Percentiles rank a stretch among this genome's conserved stretches.
Conservation (phyloP, 2,329 filamentous ascomycete species). For the Aotearoamyces nothofagi region DNA sequence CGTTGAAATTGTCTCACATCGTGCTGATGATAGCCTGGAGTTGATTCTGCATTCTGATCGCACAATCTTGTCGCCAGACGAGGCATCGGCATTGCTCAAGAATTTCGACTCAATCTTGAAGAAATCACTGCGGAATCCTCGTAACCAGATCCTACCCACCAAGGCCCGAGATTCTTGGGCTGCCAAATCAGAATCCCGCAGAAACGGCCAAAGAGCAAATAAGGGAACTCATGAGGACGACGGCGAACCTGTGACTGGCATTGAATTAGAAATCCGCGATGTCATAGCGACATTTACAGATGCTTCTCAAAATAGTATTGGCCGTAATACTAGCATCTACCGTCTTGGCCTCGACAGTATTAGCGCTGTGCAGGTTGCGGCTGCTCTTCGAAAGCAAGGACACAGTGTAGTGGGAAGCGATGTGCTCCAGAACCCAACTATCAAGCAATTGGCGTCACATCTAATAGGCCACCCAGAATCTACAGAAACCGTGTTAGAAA, state of each 20-base stretch:
- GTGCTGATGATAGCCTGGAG: constrained; percentile 32
- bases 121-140: constrained; percentile 13
- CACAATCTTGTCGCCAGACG: constrained; percentile 19
- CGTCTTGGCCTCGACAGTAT: constrained; percentile 87
- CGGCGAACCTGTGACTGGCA: constrained; percentile 6
- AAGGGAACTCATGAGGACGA: neutral
- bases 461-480: constrained; percentile 4
- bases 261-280: constrained; percentile 26
- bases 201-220: too few relatives aligned
- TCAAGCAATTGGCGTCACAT: constrained; percentile 19
- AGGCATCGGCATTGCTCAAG: constrained; percentile 9
- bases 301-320: constrained; percentile 32
- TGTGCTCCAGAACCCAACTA: constrained; percentile 48
- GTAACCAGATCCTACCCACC: constrained; percentile 10
- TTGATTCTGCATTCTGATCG: constrained; percentile 49
- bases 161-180: neutral
- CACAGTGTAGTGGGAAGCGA: constrained; percentile 50
- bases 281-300: constrained; percentile 37
- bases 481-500: constrained; percentile 1
- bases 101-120: constrained; percentile 12
- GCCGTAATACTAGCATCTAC: constrained; percentile 57
- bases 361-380: constrained; percentile 65
- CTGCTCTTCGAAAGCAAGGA: constrained; percentile 43
- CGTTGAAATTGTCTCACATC: constrained; percentile 53
- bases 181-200: neutral